Percentiles rank a stretch among this genome's conserved stretches.
Conservation (phyloP, 768 basidiomycete species). For the Leccinum aurantiacum region DNA sequence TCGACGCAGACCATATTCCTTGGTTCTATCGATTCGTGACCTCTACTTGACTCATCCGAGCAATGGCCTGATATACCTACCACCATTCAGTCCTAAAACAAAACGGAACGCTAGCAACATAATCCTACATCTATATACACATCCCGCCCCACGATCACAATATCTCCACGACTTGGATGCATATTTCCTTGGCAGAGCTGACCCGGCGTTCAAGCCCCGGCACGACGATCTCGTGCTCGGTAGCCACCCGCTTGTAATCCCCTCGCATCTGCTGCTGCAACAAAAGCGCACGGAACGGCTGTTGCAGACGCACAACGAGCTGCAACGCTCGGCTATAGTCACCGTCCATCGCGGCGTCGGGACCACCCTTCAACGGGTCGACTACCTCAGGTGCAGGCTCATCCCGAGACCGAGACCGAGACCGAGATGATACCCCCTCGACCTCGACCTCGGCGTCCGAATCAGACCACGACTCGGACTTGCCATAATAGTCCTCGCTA, state of each 20-base stretch:
- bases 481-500: background rate
- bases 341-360: background rate
- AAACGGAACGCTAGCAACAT: background rate
- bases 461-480: background rate
- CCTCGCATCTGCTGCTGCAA: slow-evolving; percentile 1
- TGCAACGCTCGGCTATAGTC: slow-evolving; percentile 2
- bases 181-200: background rate
- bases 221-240: background rate
- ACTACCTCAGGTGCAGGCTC: background rate
- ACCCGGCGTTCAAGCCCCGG: background rate
- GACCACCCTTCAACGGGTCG: background rate
- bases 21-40: too few species aligned
- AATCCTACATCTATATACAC: background rate
- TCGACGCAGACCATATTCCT: too few species aligned
- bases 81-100: background rate
- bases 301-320: slow-evolving; percentile 6
- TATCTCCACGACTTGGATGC: background rate
- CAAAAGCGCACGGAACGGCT: slow-evolving; percentile 11
- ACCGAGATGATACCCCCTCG: background rate
- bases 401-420: background rate
- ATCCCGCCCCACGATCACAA: background rate
- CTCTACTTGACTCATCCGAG: too few species aligned
- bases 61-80: too few species aligned
- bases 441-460: background rate
- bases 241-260: background rate